These are phyloP conservation scores for Hericium coralloides DNA, from an alignment of 768 basidiomycete species.

Conservation along the genomic window DNA sequence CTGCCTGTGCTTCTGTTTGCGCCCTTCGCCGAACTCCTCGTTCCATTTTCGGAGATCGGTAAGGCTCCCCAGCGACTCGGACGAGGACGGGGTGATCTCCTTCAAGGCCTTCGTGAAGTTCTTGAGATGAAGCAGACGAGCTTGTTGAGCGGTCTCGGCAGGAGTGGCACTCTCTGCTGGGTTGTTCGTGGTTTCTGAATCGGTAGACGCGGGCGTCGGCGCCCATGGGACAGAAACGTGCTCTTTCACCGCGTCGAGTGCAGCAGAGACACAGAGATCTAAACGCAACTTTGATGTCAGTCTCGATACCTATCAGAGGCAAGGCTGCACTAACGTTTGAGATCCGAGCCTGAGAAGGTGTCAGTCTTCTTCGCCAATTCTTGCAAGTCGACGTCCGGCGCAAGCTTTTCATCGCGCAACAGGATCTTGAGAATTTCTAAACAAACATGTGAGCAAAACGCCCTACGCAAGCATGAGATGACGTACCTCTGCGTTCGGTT, in stretches of 20 bases:
- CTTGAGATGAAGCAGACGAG: constrained; percentile 37
- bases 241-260: constrained; percentile 87
- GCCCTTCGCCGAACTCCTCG: constrained; percentile 87
- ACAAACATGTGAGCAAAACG: background rate
- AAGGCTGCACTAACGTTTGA: constrained; percentile 63
- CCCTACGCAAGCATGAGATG: background rate
- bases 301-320: background rate
- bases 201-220: constrained; percentile 7
- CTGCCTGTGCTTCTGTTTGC: constrained; percentile 54
- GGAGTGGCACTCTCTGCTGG: background rate
- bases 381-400: constrained; percentile 51
- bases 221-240: constrained; percentile 74
- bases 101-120: constrained; percentile 82
- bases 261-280: constrained; percentile 93
- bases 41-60: constrained; percentile 82
- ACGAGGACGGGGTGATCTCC: constrained; percentile 86
- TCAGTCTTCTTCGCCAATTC: constrained; percentile 64
- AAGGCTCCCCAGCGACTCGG: constrained; percentile 70
- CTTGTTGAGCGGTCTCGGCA: background rate
- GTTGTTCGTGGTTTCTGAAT: background rate
- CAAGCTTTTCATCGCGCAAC: constrained; percentile 70
- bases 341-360: constrained; percentile 87
- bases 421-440: constrained; percentile 84
- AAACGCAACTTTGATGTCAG: background rate
- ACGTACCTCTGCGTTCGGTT: constrained; percentile 74